These are phyloP conservation scores for Akanthomyces uredinophilus DNA, from an alignment of 2,329 filamentous ascomycete genomes.

Conservation along the genomic window DNA sequence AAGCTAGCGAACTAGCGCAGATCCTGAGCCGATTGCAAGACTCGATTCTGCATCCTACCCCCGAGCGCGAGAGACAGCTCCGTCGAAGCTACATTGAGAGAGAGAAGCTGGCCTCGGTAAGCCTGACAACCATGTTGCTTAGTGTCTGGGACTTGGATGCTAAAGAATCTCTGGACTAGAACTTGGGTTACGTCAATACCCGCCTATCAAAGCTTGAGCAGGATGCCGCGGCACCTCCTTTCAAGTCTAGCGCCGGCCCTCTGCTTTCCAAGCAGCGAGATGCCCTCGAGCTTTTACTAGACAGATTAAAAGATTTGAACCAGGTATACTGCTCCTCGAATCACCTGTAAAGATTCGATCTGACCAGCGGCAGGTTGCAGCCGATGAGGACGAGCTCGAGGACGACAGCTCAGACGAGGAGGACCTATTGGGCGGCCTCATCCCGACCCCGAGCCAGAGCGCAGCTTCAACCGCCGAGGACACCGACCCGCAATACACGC, in stretches of 20 bases:
- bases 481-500: slow-evolving; percentile 45
- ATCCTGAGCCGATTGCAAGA: slow-evolving; percentile 62
- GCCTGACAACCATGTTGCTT: slow-evolving; percentile 17
- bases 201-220: slow-evolving; percentile 68
- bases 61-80: slow-evolving; percentile 53
- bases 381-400: slow-evolving; percentile 31
- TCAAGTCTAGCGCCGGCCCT: background rate
- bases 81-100: slow-evolving; percentile 62
- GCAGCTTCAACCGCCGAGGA: slow-evolving; percentile 36
- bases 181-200: slow-evolving; percentile 65
- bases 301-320: slow-evolving; percentile 63
- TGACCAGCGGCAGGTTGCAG: slow-evolving; percentile 26
- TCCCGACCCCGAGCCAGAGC: slow-evolving; percentile 51
- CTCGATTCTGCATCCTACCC: slow-evolving; percentile 57
- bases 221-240: slow-evolving; percentile 38
- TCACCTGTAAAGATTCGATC: slow-evolving; percentile 14
- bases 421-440: slow-evolving; percentile 51
- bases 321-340: slow-evolving; percentile 40
- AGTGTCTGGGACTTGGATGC: slow-evolving; percentile 35
- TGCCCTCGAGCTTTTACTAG: slow-evolving; percentile 58
- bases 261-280: slow-evolving; percentile 57
- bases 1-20: slow-evolving; percentile 51
- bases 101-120: slow-evolving; percentile 35
- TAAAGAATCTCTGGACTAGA: slow-evolving; percentile 45
- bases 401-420: slow-evolving; percentile 49